Conservation (phyloP, 106 monocot species). For the Dendrobium chrysotoxum region DNA sequence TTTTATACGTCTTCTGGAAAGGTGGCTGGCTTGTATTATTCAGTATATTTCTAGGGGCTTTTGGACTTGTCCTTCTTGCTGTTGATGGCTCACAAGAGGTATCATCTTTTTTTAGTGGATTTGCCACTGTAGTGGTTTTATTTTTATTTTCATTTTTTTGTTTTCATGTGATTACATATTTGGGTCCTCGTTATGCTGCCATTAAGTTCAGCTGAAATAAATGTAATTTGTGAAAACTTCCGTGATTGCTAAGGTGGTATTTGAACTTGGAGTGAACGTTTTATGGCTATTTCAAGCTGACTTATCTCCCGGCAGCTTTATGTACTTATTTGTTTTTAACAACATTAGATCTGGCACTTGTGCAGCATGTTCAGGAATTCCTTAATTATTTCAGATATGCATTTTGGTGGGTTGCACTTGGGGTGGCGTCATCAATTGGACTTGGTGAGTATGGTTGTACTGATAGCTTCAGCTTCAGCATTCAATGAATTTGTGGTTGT, state of each 20-base stretch:
- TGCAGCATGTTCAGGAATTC: conserved; percentile 60
- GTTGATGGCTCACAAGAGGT: conserved; percentile 75
- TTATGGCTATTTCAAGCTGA: background rate
- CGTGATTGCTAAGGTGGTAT: background rate
- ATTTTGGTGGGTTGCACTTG: conserved; percentile 77
- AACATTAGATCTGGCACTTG: background rate
- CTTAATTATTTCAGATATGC: conserved; percentile 44
- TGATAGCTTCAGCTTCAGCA: background rate
- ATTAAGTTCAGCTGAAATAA: background rate
- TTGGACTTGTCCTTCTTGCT: conserved; percentile 33
- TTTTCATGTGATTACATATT: background rate
- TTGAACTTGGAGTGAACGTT: background rate
- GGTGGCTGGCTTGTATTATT: conserved; percentile 37
- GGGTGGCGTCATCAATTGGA: conserved; percentile 84
- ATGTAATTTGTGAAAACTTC: background rate
- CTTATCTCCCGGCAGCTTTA: background rate
- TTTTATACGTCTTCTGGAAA: conserved; percentile 42
- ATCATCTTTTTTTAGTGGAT: conserved; percentile 6
- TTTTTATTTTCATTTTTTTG: background rate
- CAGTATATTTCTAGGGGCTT: conserved; percentile 20
- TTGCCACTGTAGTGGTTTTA: background rate
- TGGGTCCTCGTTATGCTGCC: background rate
- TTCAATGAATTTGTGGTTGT: conserved; percentile 2
- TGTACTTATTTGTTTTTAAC: background rate
- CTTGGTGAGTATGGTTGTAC: conserved; percentile 37